Base-by-base conservation (phyloP, 768 basidiomycete genomes). In the Mycena epipterygia region DNA sequence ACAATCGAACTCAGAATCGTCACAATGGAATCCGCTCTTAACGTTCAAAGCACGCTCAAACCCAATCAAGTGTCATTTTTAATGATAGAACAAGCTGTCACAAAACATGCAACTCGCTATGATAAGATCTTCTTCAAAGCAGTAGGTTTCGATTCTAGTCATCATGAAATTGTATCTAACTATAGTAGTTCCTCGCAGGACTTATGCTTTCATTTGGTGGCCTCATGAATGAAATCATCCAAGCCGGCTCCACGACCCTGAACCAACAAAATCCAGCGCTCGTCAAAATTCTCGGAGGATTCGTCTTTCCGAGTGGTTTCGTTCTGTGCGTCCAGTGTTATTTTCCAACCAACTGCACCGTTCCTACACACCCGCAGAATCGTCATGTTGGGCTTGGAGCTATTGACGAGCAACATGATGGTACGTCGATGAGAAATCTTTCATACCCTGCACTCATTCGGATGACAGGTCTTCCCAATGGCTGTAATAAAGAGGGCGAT, bases 341-440 rank as follows among this genome's bases (percentile, higher is more conserved):
- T 44, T 21, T 27, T 11, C 2, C 19, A 11, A 35, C 5, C 35
- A 13, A 21, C n/a, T 19, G 21, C 19, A 25, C 13, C 41, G 37
- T 56, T 14, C 27, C 33, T 12, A 30, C 32, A 23, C 23, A 23
- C 30, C 13, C 25, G 12, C 72, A 93, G 92, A 90, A 92, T 93
- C 70, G 85, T 91, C 14, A 82, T 93, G 16, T 88, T 91, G 78
- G 89, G 89, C 5, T 83, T 90, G 55, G 92, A 93, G 60, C 84
- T 93, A 1, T 77, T 93, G 44, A 93, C 92, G 52, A 93, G 91
- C 74, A 91, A 92, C 76, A 89, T 93, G 87, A 87, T 93, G 90
- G 91, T 91, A 68, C 58, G 77, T 49, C 29, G n/a, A 41, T 12
- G 32, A 23, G 35, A 7, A 17, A 5, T 33, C 37, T 27, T 41